Conservation (phyloP, 805 yeast genomes). For the Yueomyces sp. region DNA sequence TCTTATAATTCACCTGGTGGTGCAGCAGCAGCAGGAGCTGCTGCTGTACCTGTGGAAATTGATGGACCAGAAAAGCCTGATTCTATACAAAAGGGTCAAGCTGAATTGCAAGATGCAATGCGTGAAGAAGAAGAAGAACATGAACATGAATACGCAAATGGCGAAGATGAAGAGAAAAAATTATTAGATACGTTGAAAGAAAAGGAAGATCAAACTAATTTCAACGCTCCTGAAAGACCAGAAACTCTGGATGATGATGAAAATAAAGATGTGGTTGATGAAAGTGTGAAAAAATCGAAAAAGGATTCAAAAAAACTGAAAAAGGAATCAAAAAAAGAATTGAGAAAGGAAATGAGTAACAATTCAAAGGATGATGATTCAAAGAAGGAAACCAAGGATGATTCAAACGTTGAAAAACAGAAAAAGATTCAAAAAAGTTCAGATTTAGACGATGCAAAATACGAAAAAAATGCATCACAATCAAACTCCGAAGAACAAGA, state of each 20-base stretch:
- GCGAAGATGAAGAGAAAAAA: neutral
- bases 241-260: neutral
- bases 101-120: neutral
- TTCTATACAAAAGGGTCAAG: neutral
- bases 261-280: neutral
- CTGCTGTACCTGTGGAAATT: neutral
- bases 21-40: neutral
- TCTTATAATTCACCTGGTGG: neutral
- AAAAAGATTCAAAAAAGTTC: neutral
- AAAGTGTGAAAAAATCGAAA: neutral
- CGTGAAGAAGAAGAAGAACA: neutral
- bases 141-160: neutral
- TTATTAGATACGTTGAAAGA: too few relatives aligned
- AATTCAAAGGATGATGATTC: too few relatives aligned
- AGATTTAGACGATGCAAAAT: neutral
- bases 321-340: neutral
- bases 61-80: neutral
- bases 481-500: neutral
- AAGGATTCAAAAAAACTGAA: neutral
- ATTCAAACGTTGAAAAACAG: too few relatives aligned
- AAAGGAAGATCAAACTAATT: too few relatives aligned
- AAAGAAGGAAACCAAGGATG: too few relatives aligned
- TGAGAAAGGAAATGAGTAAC: neutral
- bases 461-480: neutral
- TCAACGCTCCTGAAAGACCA: neutral